Conservation (phyloP, 192 early-diverging fungal genomes). For the Backusella sp. region DNA sequence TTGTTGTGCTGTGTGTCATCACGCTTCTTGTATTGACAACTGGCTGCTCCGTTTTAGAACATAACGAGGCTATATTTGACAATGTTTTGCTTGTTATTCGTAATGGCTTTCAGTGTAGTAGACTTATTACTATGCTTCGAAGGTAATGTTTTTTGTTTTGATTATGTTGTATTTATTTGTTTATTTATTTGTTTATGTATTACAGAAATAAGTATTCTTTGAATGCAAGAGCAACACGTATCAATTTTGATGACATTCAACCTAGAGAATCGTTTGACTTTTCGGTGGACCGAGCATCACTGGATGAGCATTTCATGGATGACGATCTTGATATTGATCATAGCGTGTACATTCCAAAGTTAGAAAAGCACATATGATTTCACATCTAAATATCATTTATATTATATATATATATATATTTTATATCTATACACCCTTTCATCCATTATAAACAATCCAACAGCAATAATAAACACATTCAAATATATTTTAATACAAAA, state of each 20-base stretch:
- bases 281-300: background rate
- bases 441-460: background rate
- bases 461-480: background rate
- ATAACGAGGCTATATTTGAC: conserved; percentile 68
- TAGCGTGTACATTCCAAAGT: background rate
- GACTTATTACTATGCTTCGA: conserved; percentile 62
- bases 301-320: conserved; percentile 10
- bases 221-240: conserved; percentile 24
- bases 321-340: conserved; percentile 17
- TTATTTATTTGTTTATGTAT: background rate
- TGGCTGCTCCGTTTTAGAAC: conserved; percentile 63
- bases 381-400: background rate
- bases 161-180: background rate
- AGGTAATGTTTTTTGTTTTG: conserved; percentile 44
- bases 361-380: background rate
- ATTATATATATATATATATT: background rate
- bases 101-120: conserved; percentile 64
- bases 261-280: conserved; percentile 20
- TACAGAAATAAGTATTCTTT: conserved; percentile 30
- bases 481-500: conserved; percentile 3
- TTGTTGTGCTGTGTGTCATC: conserved; percentile 65
- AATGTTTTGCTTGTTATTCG: conserved; percentile 67
- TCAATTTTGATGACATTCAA: conserved; percentile 28
- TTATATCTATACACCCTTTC: no score
- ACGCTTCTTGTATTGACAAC: conserved; percentile 63